Percentiles rank a stretch among this genome's conserved stretches.
Evolutionary conservation across 768 basidiomycete genomes (phyloP).

Genomic region (Collybiopsis confluens): DNA sequence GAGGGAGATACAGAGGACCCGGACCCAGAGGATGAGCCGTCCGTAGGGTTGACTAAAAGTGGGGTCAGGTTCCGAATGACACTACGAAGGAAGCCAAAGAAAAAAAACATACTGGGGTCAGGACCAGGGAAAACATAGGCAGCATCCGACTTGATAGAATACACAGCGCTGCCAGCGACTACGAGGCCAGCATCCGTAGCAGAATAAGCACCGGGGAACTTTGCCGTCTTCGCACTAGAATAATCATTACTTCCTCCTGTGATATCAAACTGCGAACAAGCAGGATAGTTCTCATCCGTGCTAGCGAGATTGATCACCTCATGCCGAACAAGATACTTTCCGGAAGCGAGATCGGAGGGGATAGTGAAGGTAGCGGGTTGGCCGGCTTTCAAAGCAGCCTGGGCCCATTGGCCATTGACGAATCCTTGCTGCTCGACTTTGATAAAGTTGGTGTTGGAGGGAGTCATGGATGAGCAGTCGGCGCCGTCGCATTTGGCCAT

Average conservation of each 20-base stretch:
- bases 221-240: neutral
- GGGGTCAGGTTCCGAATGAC: no score
- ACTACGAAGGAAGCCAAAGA: no score
- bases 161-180: constrained; percentile 2
- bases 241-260: constrained; percentile 4
- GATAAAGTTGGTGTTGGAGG: neutral
- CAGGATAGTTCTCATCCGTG: constrained; percentile 3
- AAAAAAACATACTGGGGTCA: neutral
- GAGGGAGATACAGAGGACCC: neutral
- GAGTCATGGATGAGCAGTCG: neutral
- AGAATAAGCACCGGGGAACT: constrained; percentile 7
- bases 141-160: neutral
- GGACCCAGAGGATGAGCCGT: neutral
- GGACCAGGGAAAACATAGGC: constrained; percentile 6
- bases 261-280: constrained; percentile 5
- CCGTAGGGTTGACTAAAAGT: no score
- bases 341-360: neutral
- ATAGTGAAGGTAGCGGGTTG: neutral
- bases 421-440: constrained; percentile 4
- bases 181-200: constrained; percentile 1
- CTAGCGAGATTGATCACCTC: constrained; percentile 5
- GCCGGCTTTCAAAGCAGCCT: neutral
- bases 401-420: neutral
- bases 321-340: constrained; percentile 1
- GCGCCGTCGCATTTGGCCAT: constrained; percentile 1